phyloP scores from a whole-genome alignment of 306 rosid species.

The Arachis stenosperma region DNA sequence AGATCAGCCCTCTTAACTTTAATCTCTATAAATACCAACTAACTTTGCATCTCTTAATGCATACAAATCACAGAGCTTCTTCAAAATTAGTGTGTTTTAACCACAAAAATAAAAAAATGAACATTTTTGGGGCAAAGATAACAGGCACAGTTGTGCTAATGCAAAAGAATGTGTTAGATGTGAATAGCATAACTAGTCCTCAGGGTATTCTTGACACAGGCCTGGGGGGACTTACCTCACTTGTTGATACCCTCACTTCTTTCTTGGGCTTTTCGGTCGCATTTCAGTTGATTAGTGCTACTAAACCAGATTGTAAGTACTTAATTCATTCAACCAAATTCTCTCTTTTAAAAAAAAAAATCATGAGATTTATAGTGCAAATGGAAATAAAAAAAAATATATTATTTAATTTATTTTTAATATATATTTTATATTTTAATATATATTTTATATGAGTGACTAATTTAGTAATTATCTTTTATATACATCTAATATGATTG shows the following conservation, averaged over 20 bases:
- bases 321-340: background rate
- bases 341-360: no score
- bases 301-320: background rate
- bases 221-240: background rate
- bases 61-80: background rate
- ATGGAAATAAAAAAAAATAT: no score
- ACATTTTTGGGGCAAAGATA: background rate
- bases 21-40: background rate
- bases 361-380: no score
- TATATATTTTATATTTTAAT: no score
- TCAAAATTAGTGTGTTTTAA: no score
- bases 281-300: background rate
- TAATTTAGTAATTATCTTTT: no score
- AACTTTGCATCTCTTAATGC: background rate
- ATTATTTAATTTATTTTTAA: no score
- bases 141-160: constrained; percentile 8
- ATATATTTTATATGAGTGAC: no score
- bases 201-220: background rate
- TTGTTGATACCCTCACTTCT: background rate
- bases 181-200: background rate
- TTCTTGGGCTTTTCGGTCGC: background rate
- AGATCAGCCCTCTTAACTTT: background rate
- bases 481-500: no score
- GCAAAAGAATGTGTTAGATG: background rate
- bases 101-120: no score